Percentiles rank a stretch among this genome's conserved stretches.
phyloP scores from a whole-genome alignment of 2,329 filamentous ascomycete species.

The Penicillium sp. region DNA sequence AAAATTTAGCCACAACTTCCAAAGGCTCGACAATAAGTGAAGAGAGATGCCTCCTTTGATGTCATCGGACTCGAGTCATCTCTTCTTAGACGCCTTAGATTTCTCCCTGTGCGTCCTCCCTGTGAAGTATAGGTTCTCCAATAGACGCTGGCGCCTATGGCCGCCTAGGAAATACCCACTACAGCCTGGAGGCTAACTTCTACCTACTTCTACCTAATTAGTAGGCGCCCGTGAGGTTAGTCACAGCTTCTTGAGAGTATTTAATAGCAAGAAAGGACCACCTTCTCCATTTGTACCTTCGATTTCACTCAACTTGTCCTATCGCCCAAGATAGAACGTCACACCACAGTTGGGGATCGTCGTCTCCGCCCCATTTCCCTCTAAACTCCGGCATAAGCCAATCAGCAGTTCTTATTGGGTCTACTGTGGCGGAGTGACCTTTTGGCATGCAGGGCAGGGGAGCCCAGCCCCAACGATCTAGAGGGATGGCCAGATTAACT shows the following conservation, averaged over 20 bases:
- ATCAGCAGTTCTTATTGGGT: background rate
- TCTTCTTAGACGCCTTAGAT: background rate
- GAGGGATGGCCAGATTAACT: background rate
- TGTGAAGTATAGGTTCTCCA: background rate
- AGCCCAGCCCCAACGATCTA: background rate
- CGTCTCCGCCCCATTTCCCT: background rate
- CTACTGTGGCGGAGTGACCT: background rate
- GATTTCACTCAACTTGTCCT: background rate
- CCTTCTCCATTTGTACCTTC: background rate
- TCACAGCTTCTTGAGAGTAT: background rate
- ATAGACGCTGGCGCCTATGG: constrained; percentile 5
- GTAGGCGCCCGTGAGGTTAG: background rate
- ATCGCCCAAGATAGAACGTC: background rate
- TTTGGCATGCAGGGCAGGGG: background rate
- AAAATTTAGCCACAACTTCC: background rate
- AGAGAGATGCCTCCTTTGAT: background rate
- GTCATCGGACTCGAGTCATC: background rate
- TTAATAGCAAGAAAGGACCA: background rate
- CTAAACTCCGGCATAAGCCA: background rate
- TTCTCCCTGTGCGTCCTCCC: background rate
- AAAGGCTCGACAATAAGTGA: background rate
- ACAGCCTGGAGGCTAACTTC: background rate
- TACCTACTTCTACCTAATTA: background rate
- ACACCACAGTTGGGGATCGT: background rate
- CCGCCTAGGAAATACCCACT: constrained; percentile 1